Evolutionary conservation across 192 early-diverging fungal genomes (phyloP).

Genomic region (Chytriomyces sp.): DNA sequence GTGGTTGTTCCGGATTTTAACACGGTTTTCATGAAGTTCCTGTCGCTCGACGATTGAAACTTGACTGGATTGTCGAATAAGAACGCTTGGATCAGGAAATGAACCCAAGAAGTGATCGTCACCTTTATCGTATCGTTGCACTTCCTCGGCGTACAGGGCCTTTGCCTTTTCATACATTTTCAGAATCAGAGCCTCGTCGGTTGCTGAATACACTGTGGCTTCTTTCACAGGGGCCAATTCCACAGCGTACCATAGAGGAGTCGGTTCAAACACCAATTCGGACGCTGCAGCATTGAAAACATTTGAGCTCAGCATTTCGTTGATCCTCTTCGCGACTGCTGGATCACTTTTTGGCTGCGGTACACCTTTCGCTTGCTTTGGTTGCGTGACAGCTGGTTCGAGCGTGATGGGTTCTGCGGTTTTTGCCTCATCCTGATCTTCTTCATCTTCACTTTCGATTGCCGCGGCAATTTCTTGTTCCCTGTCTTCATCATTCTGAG

Average conservation of each 20-base stretch:
- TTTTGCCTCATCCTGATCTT: constrained; percentile 35
- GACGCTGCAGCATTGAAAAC: background rate
- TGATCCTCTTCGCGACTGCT: constrained; percentile 38
- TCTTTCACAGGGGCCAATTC: constrained; percentile 35
- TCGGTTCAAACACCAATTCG: constrained; percentile 36
- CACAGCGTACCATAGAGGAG: constrained; percentile 39
- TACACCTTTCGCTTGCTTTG: constrained; percentile 24
- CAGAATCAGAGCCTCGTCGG: constrained; percentile 30
- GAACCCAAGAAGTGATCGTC: constrained; percentile 1
- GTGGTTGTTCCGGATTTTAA: constrained; percentile 89
- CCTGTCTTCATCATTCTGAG: constrained; percentile 44
- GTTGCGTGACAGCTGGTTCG: constrained; percentile 23
- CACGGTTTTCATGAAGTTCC: constrained; percentile 84
- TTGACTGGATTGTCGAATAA: constrained; percentile 29
- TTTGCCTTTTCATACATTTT: constrained; percentile 57
- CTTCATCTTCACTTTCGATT: constrained; percentile 20
- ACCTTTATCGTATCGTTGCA: constrained; percentile 53
- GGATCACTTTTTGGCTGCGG: constrained; percentile 45
- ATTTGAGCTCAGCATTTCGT: background rate
- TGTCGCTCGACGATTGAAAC: constrained; percentile 76
- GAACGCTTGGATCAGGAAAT: background rate
- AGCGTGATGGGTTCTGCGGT: constrained; percentile 20
- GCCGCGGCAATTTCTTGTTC: constrained; percentile 30
- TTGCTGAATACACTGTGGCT: constrained; percentile 20
- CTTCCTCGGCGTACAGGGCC: constrained; percentile 70